A percentile compares a stretch with the other conserved stretches of the same genome.
These are phyloP conservation scores for Schizothecium vesticola DNA, from an alignment of 495 filamentous ascomycete species.

Conservation along the genomic window DNA sequence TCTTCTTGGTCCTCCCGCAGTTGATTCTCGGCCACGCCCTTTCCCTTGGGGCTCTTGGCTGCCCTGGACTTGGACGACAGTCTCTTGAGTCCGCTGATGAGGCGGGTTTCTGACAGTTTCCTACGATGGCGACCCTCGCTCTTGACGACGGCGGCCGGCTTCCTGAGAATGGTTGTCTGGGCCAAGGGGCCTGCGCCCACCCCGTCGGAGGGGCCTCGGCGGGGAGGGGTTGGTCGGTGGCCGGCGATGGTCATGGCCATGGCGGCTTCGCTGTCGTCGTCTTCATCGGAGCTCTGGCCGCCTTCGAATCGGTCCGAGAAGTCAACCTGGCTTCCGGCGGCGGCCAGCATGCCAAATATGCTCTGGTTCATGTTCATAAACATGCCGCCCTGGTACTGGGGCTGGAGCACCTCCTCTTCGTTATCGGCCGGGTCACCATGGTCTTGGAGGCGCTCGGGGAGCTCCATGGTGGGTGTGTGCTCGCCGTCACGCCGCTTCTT, in stretches of 20 bases:
- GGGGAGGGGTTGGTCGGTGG: slow-evolving; percentile 1
- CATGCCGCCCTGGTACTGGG: slow-evolving; percentile 47
- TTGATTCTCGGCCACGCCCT: slow-evolving; percentile 16
- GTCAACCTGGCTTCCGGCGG: slow-evolving; percentile 75
- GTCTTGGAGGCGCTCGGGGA: slow-evolving; percentile 73
- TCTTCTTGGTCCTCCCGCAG: slow-evolving; percentile 20
- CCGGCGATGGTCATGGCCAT: slow-evolving; percentile 31
- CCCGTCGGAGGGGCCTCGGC: slow-evolving; percentile 12
- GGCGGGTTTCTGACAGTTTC: slow-evolving; percentile 55
- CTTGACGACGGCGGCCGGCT: slow-evolving; percentile 21
- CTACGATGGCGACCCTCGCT: slow-evolving; percentile 43
- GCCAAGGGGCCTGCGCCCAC: slow-evolving; percentile 22
- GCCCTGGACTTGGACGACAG: slow-evolving; percentile 35
- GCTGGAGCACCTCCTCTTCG: slow-evolving; percentile 68
- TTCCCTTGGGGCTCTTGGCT: slow-evolving; percentile 28
- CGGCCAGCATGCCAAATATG: slow-evolving; percentile 87
- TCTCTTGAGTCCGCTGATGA: slow-evolving; percentile 48
- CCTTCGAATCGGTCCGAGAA: slow-evolving; percentile 75
- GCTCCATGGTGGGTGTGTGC: slow-evolving; percentile 58
- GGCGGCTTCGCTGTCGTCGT: slow-evolving; percentile 31
- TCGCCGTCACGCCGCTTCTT: slow-evolving; percentile 49
- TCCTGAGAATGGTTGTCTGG: slow-evolving; percentile 34
- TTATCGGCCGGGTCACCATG: slow-evolving; percentile 54
- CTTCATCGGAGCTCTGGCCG: slow-evolving; percentile 69
- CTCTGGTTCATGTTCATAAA: slow-evolving; percentile 85